Base-by-base conservation (phyloP, 108 stramenopile genomes). In the Poteriospumella lacustris region DNA sequence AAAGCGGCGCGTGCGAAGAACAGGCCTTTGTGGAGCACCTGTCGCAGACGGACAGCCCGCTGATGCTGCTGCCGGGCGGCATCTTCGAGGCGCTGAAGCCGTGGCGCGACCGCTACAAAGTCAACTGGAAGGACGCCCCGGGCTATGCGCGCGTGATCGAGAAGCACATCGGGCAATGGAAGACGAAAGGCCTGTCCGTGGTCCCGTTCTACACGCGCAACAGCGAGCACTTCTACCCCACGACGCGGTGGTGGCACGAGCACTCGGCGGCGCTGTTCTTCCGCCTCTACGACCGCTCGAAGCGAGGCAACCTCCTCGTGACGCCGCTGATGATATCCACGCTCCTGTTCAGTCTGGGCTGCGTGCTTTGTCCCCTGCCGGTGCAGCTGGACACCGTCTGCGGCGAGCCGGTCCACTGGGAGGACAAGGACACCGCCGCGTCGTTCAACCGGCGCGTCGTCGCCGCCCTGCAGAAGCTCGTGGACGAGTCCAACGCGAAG, bases 131-230 rank as follows among this genome's bases (percentile, higher is more conserved):
- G 36, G 41, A 39, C 9, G 38, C 26, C 33, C 70, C 70, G 9
- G 70, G 70, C 42, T 73, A 33, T 73, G 70, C 70, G 9, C 70
- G 70, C 42, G 47, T 73, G 26, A 44, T 73, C 28, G 70, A 31
- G 36, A 26, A 15, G 28, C 3, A 73, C 42, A n/a, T n/a, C n/a
- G n/a, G n/a, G n/a, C n/a, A n/a, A n/a, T n/a, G n/a, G n/a, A n/a
- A n/a, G n/a, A 42, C 41, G 44, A 73, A 56, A 44, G n/a, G n/a
- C n/a, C n/a, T n/a, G n/a, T n/a, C n/a, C n/a, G 70, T 73, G 26
- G 41, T 73, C 42, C 12, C 33, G 28, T 73, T 73, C 31, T 38
- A 73, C 42, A 73, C 70, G 26, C 12, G 31, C 12, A 5, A 73
- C 36, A 33, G 70, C 42, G 70, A 73, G 36, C 9, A 73, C 9